Evolutionary conservation across 164 flowering plant species (phyloP).

Genomic region (Chimonanthus salicifolius): DNA sequence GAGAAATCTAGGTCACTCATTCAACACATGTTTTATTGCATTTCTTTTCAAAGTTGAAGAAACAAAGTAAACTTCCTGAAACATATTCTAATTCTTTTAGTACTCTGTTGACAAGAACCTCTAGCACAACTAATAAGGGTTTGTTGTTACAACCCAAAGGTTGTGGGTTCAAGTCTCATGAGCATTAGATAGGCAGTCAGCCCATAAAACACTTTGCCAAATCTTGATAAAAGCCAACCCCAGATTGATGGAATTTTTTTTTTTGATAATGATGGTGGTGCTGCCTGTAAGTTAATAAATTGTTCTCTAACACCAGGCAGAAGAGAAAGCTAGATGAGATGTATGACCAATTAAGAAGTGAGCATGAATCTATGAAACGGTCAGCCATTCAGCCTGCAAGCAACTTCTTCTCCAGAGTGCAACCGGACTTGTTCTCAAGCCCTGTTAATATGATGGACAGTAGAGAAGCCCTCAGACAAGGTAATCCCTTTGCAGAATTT

Average conservation of each 20-base stretch:
- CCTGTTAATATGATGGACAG: conserved; percentile 61
- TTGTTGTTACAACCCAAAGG: too few relatives aligned
- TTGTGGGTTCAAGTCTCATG: too few relatives aligned
- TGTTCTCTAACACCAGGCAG: conserved; percentile 44
- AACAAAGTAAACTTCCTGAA: neutral
- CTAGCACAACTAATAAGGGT: too few relatives aligned
- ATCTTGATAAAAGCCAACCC: too few relatives aligned
- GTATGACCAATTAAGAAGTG: conserved; percentile 92
- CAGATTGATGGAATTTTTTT: too few relatives aligned
- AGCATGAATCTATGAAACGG: conserved; percentile 77
- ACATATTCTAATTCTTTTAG: neutral
- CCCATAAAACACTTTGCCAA: too few relatives aligned
- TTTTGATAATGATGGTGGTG: too few relatives aligned
- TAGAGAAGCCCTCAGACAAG: conserved; percentile 71
- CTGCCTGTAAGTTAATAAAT: neutral
- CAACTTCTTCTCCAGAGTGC: conserved; percentile 60
- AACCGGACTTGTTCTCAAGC: conserved; percentile 69
- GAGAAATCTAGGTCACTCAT: conserved; percentile 80
- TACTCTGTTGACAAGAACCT: neutral
- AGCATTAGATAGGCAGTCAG: too few relatives aligned
- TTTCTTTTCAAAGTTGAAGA: neutral
- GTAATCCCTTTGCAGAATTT: conserved; percentile 29
- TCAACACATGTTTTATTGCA: neutral
- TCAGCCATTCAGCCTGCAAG: conserved; percentile 89
- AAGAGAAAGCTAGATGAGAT: conserved; percentile 98